Base-by-base conservation (phyloP, 768 basidiomycete genomes). In the Termitomyces sp. region DNA sequence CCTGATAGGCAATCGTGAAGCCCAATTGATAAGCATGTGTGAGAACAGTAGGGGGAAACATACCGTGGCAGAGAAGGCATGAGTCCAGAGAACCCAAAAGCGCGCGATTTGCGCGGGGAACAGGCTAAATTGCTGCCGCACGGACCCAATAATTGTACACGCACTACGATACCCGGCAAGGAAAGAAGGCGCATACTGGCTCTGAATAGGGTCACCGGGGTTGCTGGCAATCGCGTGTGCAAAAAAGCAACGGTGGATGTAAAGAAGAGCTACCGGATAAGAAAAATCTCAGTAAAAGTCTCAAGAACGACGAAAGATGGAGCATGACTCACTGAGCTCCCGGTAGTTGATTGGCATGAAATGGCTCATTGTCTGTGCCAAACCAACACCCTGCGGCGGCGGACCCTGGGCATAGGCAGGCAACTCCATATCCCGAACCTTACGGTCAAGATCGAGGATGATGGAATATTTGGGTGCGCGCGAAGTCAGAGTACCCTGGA, bases 301-400 rank as follows among this genome's bases (percentile, higher is more conserved):
- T 33, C 14, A 9, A 30, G 20, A 36, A 5, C 4, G 24, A 50
- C 34, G 5, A 47, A 43, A 50, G n/a, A 37, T 47, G 27, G 53
- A 40, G 40, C 62, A 7, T 22, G 27, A 69, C 85, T 65, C 63
- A 89, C 89, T 84, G 36, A 86, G 74, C 64, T 88, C 82, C 1
- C 85, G 80, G 68, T 90, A 91, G 65, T 90, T 89, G 34, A 71
- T 76, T 1, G 89, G 86, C 89, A 90, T 90, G 64, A 82, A 89
- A 68, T 86, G 81, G 36, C 80, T 82, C 89, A 91, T 90, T 7
- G 84, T 83, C 66, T 84, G 74, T 9, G 79, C 74, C 12, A 90
- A 72, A 3, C 82, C 82, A 1, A 72, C 72, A 8, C 81, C 80
- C 59, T 78, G 67, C 1, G 81, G 79, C 0, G 80, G 75, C 0